phyloP scores from a whole-genome alignment of 768 basidiomycete genomes.

The Lentinus tigrinus region DNA sequence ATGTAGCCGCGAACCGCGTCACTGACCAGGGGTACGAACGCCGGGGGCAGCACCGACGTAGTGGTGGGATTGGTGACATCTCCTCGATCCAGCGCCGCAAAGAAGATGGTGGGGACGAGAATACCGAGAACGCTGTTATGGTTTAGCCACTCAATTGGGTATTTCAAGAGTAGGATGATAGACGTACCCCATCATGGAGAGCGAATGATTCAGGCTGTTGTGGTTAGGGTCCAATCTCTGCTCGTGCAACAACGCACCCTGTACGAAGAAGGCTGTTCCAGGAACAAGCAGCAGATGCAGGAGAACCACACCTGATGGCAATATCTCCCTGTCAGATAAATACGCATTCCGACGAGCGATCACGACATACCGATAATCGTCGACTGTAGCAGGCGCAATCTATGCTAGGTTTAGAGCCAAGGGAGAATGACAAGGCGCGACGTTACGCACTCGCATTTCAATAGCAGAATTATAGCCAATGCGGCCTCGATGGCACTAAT shows the following conservation, averaged over 20 bases:
- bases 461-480: constrained; percentile 63
- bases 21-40: constrained; percentile 33
- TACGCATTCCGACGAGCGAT: no score
- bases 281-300: constrained; percentile 71
- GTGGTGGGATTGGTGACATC: background rate
- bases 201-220: constrained; percentile 64
- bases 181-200: constrained; percentile 66
- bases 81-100: constrained; percentile 53
- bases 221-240: constrained; percentile 68
- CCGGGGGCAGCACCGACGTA: constrained; percentile 18
- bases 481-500: constrained; percentile 68
- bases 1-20: constrained; percentile 47
- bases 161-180: background rate
- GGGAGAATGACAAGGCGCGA: no score
- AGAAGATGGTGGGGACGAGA: constrained; percentile 66
- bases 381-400: constrained; percentile 63
- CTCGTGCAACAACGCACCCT: constrained; percentile 61
- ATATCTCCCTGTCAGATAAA: no score
- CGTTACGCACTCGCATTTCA: constrained; percentile 70
- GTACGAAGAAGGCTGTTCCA: constrained; percentile 65
- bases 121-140: constrained; percentile 55
- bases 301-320: constrained; percentile 73
- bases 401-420: constrained; percentile 20
- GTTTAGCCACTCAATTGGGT: background rate
- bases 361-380: constrained; percentile 74